Evolutionary conservation across 1,284 basidiomycete genomes (phyloP).

Genomic region (Heterobasidion parviporum): DNA sequence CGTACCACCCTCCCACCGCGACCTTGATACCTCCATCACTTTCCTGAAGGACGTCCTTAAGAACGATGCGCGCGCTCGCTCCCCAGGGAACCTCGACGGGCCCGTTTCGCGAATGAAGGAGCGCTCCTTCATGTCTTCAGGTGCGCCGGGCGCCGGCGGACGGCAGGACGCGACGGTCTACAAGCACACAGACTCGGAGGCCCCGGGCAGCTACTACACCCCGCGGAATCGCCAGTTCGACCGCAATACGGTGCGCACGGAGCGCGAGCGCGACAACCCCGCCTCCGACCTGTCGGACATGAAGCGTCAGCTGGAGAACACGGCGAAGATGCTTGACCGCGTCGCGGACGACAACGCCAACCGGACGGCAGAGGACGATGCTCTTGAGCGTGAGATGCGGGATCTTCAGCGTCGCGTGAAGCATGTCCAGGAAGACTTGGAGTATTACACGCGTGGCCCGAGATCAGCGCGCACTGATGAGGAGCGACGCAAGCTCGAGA

Average conservation of each 20-base stretch:
- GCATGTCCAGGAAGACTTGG: conserved; percentile 89
- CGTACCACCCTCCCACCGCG: conserved; percentile 86
- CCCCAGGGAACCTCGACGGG: conserved; percentile 39
- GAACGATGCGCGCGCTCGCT: conserved; percentile 67
- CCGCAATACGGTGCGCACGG: conserved; percentile 74
- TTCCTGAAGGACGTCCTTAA: conserved; percentile 88
- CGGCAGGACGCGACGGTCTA: conserved; percentile 90
- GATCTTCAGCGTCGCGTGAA: conserved; percentile 84
- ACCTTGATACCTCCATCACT: conserved; percentile 88
- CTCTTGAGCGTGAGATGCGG: conserved; percentile 83
- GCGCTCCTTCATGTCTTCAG: conserved; percentile 59
- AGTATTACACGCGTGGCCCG: conserved; percentile 80
- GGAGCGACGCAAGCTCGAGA: conserved; percentile 81
- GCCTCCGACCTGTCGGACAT: conserved; percentile 73
- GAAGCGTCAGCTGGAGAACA: conserved; percentile 80
- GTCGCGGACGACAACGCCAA: conserved; percentile 52
- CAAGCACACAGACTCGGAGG: conserved; percentile 70
- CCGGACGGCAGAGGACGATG: conserved; percentile 76
- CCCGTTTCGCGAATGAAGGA: conserved; percentile 57
- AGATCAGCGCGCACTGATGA: conserved; percentile 74
- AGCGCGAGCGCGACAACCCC: conserved; percentile 64
- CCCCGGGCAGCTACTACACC: conserved; percentile 67
- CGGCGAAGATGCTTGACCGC: conserved; percentile 78
- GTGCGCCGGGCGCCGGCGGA: conserved; percentile 44
- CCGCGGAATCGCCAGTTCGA: conserved; percentile 87